Evolutionary conservation across 768 basidiomycete species (phyloP).

Genomic region (Xerocomus spinulosus): DNA sequence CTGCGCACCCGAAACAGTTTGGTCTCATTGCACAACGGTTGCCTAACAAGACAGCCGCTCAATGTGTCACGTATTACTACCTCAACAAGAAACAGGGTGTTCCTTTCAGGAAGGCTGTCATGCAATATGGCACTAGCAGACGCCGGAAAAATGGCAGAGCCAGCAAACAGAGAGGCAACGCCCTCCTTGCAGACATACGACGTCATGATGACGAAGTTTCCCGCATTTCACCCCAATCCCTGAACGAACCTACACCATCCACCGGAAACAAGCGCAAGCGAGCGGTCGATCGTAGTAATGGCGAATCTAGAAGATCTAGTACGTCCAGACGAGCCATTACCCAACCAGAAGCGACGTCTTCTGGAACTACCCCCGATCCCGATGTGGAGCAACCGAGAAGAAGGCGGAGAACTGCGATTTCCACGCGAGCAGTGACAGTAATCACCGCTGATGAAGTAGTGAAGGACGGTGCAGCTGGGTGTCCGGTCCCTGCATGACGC

Average conservation of each 20-base stretch:
- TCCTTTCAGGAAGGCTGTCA: conserved; percentile 76
- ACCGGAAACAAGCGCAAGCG: conserved; percentile 40
- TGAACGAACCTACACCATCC: conserved; percentile 25
- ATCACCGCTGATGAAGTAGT: conserved; percentile 31
- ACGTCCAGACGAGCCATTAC: conserved; percentile 36
- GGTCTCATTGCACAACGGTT: conserved; percentile 82
- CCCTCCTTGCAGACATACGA: conserved; percentile 74
- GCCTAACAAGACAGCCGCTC: conserved; percentile 77
- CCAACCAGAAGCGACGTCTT: conserved; percentile 47
- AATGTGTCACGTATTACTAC: conserved; percentile 94
- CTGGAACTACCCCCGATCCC: conserved; percentile 56
- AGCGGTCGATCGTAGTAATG: conserved; percentile 26
- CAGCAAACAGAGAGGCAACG: conserved; percentile 81
- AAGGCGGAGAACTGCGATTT: conserved; percentile 33
- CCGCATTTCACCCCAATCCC: conserved; percentile 19
- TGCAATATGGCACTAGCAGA: conserved; percentile 61
- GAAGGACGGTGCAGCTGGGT: conserved; percentile 31
- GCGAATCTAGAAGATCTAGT: conserved; percentile 33
- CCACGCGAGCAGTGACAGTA: conserved; percentile 26
- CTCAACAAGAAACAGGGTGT: conserved; percentile 86
- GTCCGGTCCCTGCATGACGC: conserved; percentile 19
- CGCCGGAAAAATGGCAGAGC: conserved; percentile 52
- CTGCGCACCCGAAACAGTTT: conserved; percentile 88
- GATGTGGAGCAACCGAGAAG: conserved; percentile 56
- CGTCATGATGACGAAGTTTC: conserved; percentile 57